These are phyloP conservation scores for Chlamydomonas reinhardtii DNA, from an alignment of 163 green algal species.

Conservation along the genomic window DNA sequence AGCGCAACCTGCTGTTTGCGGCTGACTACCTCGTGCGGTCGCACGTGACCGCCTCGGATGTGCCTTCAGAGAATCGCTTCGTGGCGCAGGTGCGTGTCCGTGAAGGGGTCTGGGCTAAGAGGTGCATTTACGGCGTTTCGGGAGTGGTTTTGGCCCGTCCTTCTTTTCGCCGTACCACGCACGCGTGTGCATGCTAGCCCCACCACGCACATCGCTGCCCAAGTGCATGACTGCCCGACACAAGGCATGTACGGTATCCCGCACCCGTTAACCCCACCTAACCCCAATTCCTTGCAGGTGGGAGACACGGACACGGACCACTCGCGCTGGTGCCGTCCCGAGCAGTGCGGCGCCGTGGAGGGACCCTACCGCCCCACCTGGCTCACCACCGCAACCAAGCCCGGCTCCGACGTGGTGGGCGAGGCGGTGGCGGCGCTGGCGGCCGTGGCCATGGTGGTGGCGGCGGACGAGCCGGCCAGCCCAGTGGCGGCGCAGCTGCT, in stretches of 20 bases:
- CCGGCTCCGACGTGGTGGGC: conserved; percentile 39
- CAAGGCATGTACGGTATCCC: too few species aligned
- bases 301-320: conserved; percentile 41
- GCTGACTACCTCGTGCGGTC: conserved; percentile 45
- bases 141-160: too few species aligned
- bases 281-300: too few species aligned
- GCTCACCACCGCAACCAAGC: not conserved
- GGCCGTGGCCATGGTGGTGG: conserved; percentile 6
- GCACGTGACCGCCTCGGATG: conserved; percentile 8
- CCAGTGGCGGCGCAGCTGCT: not conserved
- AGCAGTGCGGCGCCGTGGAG: conserved; percentile 4
- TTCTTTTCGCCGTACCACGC: too few species aligned
- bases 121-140: too few species aligned
- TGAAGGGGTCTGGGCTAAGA: too few species aligned
- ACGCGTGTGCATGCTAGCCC: too few species aligned
- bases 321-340: conserved; percentile 16
- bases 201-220: too few species aligned
- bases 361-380: conserved; percentile 12
- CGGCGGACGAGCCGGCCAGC: not conserved
- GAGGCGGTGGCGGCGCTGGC: conserved; percentile 26
- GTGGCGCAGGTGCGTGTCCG: conserved; percentile 2
- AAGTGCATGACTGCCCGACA: too few species aligned
- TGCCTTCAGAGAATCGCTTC: not conserved
- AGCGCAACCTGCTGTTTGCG: conserved; percentile 25
- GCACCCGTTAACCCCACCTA: too few species aligned